A percentile compares a stretch with the other conserved stretches of the same genome.
Evolutionary conservation across 331 rosid species (phyloP).

Genomic region (Ulmus americana): DNA sequence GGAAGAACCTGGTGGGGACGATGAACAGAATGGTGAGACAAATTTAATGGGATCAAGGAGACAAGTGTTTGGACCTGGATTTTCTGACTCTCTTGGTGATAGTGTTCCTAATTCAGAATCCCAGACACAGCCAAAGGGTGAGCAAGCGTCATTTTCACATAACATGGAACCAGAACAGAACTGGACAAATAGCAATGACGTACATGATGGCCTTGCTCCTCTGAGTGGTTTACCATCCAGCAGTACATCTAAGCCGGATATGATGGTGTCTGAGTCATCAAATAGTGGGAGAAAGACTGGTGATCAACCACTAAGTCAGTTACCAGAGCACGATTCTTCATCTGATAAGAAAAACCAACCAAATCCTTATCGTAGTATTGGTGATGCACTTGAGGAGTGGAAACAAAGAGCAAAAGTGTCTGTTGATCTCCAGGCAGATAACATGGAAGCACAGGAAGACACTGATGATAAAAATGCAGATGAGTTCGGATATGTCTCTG

Average conservation of each 20-base stretch:
- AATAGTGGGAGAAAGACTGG: constrained; percentile 46
- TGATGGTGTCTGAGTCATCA: constrained; percentile 45
- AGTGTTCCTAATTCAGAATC: constrained; percentile 38
- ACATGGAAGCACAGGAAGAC: constrained; percentile 38
- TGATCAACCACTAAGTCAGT: constrained; percentile 35
- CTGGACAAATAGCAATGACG: constrained; percentile 37
- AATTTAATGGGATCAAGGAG: constrained; percentile 31
- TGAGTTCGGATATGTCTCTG: constrained; percentile 76
- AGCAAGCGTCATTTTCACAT: constrained; percentile 38
- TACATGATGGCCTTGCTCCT: constrained; percentile 38
- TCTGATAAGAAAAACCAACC: constrained; percentile 46
- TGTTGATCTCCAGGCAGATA: constrained; percentile 49
- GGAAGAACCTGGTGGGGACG: constrained; percentile 38
- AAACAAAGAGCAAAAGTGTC: constrained; percentile 61
- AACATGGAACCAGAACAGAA: constrained; percentile 41
- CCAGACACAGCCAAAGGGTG: constrained; percentile 41
- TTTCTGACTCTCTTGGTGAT: constrained; percentile 32
- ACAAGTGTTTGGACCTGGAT: constrained; percentile 34
- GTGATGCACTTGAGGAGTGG: constrained; percentile 66
- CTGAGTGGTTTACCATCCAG: constrained; percentile 51
- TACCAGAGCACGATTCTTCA: constrained; percentile 34
- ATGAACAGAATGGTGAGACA: constrained; percentile 39
- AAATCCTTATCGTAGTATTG: constrained; percentile 66
- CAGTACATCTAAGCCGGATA: constrained; percentile 48
- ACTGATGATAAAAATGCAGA: constrained; percentile 58